Base-by-base conservation (phyloP, 129 eudicot genomes). In the Helianthus tuberosus region DNA sequence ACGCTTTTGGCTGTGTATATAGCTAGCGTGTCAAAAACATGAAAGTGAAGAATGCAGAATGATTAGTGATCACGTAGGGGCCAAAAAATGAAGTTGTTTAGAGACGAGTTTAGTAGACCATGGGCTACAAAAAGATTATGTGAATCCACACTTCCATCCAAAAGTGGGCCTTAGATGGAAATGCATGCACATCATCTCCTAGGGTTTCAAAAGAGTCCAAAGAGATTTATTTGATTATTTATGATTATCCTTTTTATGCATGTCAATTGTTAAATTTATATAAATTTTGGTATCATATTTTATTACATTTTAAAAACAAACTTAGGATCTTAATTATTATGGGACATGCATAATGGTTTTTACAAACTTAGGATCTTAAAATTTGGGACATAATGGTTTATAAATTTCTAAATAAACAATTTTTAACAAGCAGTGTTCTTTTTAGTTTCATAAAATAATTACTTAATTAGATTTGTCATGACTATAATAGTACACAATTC, bases 1-100 rank as follows among this genome's bases (percentile, higher is more conserved):
- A 46, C 12, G 12, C 0, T 68, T 48, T 68, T 68, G 39, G 41
- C 39, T 2, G 12, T 9, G 43, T 68, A 68, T 68, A 68, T 48
- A 5, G 70, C 3, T 5, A 50, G 16, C 70, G 8, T 65, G 70
- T 41, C 53, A 17, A 65, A 65, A 41, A 65, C 23, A 67, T 67
- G 39, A 11, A 48, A 48, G 58, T 48, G 59, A 27, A 68, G 58
- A 48, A 68, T 2, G 41, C 4, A 68, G 41, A 20, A 25, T 68
- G 6, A 25, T 3, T 15, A 43, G 4, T 43, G 27, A 14, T 14
- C 27, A 27, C 49, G 73, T 27, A 49, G 73, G 73, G 73, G 73
- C 57, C 73, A 68, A 47, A 49, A 49, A 47, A 23, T 49, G n/a
- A 12, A 49, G 43, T 23, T 49, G 73, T 48, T 68, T 27, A 6